A percentile compares a stretch with the other conserved stretches of the same genome.
Conservation (phyloP, 495 filamentous ascomycete genomes). For the Aspergillus incahuasiensis region DNA sequence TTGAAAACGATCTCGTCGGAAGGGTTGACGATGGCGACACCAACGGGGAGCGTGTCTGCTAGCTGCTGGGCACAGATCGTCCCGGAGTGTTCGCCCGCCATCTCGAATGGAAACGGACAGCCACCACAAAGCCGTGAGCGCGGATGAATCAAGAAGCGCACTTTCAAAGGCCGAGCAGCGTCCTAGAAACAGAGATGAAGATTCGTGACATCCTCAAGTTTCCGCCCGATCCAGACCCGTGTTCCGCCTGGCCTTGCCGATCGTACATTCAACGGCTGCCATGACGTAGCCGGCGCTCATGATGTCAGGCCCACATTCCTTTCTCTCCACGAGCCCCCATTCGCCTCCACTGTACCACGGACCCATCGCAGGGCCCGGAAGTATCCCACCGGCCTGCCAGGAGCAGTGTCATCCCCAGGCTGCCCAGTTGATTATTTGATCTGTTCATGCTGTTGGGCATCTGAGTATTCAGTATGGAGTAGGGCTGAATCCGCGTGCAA, state of each 20-base stretch:
- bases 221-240: background rate
- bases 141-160: background rate
- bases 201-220: background rate
- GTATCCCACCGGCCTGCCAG: background rate
- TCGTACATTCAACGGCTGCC: background rate
- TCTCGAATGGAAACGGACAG: conserved; percentile 6
- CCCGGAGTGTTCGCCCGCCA: background rate
- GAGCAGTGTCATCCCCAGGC: too few species aligned
- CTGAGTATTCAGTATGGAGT: too few species aligned
- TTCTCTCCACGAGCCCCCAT: background rate
- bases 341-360: background rate
- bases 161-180: background rate
- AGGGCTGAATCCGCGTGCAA: too few species aligned
- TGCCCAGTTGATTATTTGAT: too few species aligned
- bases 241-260: background rate
- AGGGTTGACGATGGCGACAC: conserved; percentile 23
- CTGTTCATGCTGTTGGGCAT: too few species aligned
- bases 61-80: conserved; percentile 23
- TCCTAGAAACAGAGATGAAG: background rate
- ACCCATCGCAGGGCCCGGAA: background rate
- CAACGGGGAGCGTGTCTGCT: conserved; percentile 24
- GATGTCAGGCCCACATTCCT: background rate
- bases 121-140: background rate
- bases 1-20: conserved; percentile 18
- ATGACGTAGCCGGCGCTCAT: background rate